phyloP scores from a whole-genome alignment of 371 early-diverging fungal genomes.

The Mortierella sp. region DNA sequence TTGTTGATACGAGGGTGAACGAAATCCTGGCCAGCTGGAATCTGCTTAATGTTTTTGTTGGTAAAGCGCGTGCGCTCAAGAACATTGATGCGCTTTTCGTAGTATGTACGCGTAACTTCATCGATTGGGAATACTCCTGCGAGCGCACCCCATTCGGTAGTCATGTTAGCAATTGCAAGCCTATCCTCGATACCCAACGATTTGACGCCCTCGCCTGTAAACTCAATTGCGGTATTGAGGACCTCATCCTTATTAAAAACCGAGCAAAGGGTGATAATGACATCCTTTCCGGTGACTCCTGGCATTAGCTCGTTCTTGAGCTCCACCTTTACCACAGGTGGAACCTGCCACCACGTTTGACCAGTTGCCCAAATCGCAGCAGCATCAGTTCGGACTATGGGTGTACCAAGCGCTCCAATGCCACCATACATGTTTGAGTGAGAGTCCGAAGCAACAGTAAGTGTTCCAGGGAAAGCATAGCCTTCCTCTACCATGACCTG shows the following conservation, averaged over 20 bases:
- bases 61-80: slow-evolving; percentile 67
- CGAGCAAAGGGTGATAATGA: slow-evolving; percentile 93
- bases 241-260: slow-evolving; percentile 90
- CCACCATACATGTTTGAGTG: slow-evolving; percentile 99
- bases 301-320: slow-evolving; percentile 77
- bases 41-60: slow-evolving; percentile 61
- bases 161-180: slow-evolving; percentile 97
- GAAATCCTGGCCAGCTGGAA: slow-evolving; percentile 60
- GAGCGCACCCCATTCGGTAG: slow-evolving; percentile 98
- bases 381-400: slow-evolving; percentile 96
- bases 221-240: slow-evolving; percentile 95
- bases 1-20: slow-evolving; percentile 82
- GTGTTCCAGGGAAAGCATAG: slow-evolving; percentile 91
- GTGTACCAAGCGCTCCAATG: slow-evolving; percentile 93
- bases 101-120: slow-evolving; percentile 78
- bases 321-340: slow-evolving; percentile 91
- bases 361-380: slow-evolving; percentile 98
- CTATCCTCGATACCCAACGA: slow-evolving; percentile 88
- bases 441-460: slow-evolving; percentile 97
- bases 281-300: slow-evolving; percentile 96
- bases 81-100: slow-evolving; percentile 72
- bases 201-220: slow-evolving; percentile 80
- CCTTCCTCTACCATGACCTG: slow-evolving; percentile 97
- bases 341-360: slow-evolving; percentile 98
- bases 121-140: slow-evolving; percentile 97